These are phyloP conservation scores for Penicillium ochrochloron DNA, from an alignment of 495 filamentous ascomycete genomes.

Conservation along the genomic window DNA sequence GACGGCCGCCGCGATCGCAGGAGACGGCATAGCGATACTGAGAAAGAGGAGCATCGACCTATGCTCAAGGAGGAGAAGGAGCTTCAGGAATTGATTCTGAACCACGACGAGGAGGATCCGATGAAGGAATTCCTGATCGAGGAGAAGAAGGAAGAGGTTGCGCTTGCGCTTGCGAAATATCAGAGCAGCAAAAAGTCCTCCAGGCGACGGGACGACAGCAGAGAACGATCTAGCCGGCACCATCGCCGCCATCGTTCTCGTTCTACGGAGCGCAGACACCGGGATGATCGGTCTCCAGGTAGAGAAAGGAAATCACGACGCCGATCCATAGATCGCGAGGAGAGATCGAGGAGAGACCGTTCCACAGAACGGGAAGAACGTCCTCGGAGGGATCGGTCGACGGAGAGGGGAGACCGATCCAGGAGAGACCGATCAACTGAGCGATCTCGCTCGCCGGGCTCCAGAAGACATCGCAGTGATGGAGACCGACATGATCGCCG, in stretches of 20 bases:
- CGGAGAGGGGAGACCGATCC: conserved; percentile 29
- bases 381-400: conserved; percentile 34
- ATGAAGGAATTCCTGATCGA: conserved; percentile 91
- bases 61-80: conserved; percentile 75
- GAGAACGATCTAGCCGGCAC: conserved; percentile 54
- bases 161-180: conserved; percentile 64
- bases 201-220: conserved; percentile 41
- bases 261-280: conserved; percentile 38
- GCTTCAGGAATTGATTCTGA: conserved; percentile 70
- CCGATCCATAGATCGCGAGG: conserved; percentile 36
- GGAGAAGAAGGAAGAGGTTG: conserved; percentile 87
- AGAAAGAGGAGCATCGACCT: conserved; percentile 44
- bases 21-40: conserved; percentile 44
- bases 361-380: conserved; percentile 30
- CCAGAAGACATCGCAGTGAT: conserved; percentile 38
- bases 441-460: conserved; percentile 42
- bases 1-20: conserved; percentile 48
- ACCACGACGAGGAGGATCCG: conserved; percentile 94
- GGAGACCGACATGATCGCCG: conserved; percentile 43
- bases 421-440: conserved; percentile 34
- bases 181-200: conserved; percentile 48
- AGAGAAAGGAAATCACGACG: conserved; percentile 37
- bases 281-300: conserved; percentile 41
- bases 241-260: conserved; percentile 58
- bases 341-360: conserved; percentile 33